These are phyloP conservation scores for Verticillium zaregamsianum DNA, from an alignment of 2,329 filamentous ascomycete genomes.

Conservation along the genomic window DNA sequence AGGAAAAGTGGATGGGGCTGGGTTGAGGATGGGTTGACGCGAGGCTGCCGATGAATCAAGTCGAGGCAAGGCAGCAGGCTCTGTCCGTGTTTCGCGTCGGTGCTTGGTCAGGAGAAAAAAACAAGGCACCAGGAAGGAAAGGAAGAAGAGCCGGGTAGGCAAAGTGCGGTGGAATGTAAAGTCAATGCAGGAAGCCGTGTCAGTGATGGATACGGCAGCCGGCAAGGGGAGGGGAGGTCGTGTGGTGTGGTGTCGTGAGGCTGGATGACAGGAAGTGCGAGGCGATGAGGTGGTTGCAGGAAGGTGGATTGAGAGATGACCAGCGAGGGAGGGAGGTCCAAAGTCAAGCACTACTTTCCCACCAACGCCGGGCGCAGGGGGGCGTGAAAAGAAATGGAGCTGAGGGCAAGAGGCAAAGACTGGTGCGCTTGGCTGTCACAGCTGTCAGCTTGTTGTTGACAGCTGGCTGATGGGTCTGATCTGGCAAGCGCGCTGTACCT, in stretches of 20 bases:
- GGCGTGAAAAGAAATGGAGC: constrained; percentile 11
- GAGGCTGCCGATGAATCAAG: background rate
- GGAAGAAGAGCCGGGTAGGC: constrained; percentile 14
- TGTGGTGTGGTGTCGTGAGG: background rate
- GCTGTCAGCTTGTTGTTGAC: background rate
- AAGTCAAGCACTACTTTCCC: constrained; percentile 1
- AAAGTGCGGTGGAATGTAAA: background rate
- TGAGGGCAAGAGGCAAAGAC: constrained; percentile 6
- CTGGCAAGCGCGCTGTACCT: too few species aligned
- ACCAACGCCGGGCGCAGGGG: background rate
- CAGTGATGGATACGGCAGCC: background rate
- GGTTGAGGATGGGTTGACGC: constrained; percentile 6
- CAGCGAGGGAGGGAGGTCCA: constrained; percentile 3
- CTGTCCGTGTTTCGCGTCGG: background rate
- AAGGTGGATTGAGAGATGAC: constrained; percentile 2
- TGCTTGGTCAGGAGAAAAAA: background rate
- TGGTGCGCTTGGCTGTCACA: background rate
- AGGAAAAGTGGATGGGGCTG: constrained; percentile 1
- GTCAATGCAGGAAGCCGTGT: background rate
- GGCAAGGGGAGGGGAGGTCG: background rate
- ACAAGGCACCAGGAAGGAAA: constrained; percentile 7
- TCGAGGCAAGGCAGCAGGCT: background rate
- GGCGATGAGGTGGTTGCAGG: constrained; percentile 1
- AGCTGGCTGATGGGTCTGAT: background rate
- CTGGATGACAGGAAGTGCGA: background rate